Evolutionary conservation across 2,329 filamentous ascomycete species (phyloP), one percentile per base, ranked within the genome.

Genomic region (Orbilia javanica): DNA sequence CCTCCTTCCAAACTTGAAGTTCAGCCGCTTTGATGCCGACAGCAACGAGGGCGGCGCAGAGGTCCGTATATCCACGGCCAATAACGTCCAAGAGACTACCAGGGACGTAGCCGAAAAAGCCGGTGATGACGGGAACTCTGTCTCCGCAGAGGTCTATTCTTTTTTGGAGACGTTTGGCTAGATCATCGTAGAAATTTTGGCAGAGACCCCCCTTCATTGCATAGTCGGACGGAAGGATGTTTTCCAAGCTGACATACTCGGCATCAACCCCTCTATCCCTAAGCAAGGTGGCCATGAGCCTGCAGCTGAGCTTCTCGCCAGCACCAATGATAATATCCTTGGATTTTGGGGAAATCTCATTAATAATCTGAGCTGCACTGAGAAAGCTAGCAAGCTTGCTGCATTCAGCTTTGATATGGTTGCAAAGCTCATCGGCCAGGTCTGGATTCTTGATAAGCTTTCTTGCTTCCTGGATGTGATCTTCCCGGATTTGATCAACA

Each of bases 1-100:
- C 96, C 84, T 99, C 96, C 86, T 99, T 99, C 96, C 96, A 98
- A 80, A 99, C 92, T 84, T 99, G 96, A 65, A 99, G 88, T 84
- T 99, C 96, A 67, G 91, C 87, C 0, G 96, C 96, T 81, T 89
- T 87, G n/a, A 96, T 86, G 3, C 94, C 95, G 8, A 99, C 95
- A 0, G 96, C 94, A 64, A 94, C 91, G 15, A 99, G 87, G 4
- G 96, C 94, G 11, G 96, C 95, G 84, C 96, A 98, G 55, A 99
- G 88, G 84, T 99, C 96, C 8, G 96, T 98, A 85, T 99, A 99
- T 31, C 96, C 96, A 81, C 96, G 91, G 20, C 96, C 96, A 80
- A 99, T 93, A 81, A 96, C 92, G 81, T 95, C 92, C 81, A 99
- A 89, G 72, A 99, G 88, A 79, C 94, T 95, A 13, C 94, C 94